Evolutionary conservation across 1,139 yeast species (phyloP), one percentile per base, ranked within the genome.

Genomic region (Kurtzmaniella quercitrusa): DNA sequence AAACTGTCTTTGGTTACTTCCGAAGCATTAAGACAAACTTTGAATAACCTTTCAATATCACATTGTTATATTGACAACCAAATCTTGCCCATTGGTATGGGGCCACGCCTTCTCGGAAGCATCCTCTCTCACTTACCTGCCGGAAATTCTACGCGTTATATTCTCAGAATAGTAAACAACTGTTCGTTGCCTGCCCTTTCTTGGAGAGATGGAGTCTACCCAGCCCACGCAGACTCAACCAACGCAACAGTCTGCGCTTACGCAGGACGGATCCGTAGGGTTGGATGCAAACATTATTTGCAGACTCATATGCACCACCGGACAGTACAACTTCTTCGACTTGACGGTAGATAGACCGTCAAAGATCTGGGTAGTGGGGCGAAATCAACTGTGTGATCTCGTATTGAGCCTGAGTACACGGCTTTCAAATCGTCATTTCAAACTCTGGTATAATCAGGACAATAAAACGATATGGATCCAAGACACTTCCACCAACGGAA

Each of bases 401-500:
- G 70, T 83, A 35, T 58, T 74, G 39, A 80, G 78, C 2, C 72
- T 78, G 35, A 78, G 88, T 26, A 77, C 86, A 9, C 68, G 98
- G 43, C 70, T 89, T 36, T 84, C 94, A 42, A 87, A 85, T 56
- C 70, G 73, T 43, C 98, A 89, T 64, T 88, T 88, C 67, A 78
- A 78, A 53, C 66, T 88, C 9, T 80, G 89, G 83, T 66, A 71
- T 54, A 74, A 74, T 49, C 64, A 74, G 3, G 71, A 69, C 42
- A 81, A 78, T 46, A 72, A 70, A 19, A 76, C 80, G 40, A 62
- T 83, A 23, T 72, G 88, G 78, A 71, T 85, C 38, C 84, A 77
- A 54, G 95, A 85, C 57, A 63, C 71, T 2, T 82, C 89, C 0
- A 93, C 98, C 2, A 93, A 93, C 61, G 98, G 98, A 4, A 93